phyloP scores from a whole-genome alignment of 108 stramenopile species.

The Cyclotella sp. region DNA sequence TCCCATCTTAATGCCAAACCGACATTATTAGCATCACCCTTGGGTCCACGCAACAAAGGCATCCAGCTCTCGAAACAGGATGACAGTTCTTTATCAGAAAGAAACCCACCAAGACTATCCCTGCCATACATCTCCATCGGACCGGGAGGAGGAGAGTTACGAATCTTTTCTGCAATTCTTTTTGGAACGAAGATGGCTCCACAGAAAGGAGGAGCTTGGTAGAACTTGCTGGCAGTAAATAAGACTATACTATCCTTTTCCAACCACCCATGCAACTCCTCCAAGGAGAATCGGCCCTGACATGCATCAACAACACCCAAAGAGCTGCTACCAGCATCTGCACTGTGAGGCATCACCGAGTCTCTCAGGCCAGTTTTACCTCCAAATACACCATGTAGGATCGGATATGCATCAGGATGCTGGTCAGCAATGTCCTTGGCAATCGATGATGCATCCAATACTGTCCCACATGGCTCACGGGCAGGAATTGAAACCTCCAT shows the following conservation, averaged over 20 bases:
- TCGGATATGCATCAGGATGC: slow-evolving; percentile 55
- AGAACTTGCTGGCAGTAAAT: slow-evolving; percentile 80
- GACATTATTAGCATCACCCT: slow-evolving; percentile 56
- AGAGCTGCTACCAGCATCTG: slow-evolving; percentile 55
- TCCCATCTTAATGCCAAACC: slow-evolving; percentile 78
- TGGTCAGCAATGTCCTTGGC: slow-evolving; percentile 23
- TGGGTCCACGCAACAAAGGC: slow-evolving; percentile 31
- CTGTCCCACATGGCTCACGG: slow-evolving; percentile 56
- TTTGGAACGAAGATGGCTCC: slow-evolving; percentile 68
- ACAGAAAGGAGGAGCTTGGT: slow-evolving; percentile 76
- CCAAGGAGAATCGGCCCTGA: slow-evolving; percentile 67
- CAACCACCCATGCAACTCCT: slow-evolving; percentile 70
- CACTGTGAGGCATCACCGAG: slow-evolving; percentile 60
- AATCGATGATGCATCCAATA: slow-evolving; percentile 63
- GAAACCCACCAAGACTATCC: slow-evolving; percentile 67
- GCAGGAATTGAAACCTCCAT: slow-evolving; percentile 54
- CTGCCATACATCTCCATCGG: slow-evolving; percentile 52
- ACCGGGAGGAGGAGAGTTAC: slow-evolving; percentile 47
- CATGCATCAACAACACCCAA: slow-evolving; percentile 78
- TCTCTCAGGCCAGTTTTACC: slow-evolving; percentile 79
- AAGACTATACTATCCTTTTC: slow-evolving; percentile 71
- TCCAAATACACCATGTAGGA: slow-evolving; percentile 77
- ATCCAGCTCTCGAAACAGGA: slow-evolving; percentile 65
- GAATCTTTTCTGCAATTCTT: slow-evolving; percentile 58
- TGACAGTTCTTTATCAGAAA: slow-evolving; percentile 74